Conservation (phyloP, 495 filamentous ascomycete species). For the Penicillium simplicissimum region DNA sequence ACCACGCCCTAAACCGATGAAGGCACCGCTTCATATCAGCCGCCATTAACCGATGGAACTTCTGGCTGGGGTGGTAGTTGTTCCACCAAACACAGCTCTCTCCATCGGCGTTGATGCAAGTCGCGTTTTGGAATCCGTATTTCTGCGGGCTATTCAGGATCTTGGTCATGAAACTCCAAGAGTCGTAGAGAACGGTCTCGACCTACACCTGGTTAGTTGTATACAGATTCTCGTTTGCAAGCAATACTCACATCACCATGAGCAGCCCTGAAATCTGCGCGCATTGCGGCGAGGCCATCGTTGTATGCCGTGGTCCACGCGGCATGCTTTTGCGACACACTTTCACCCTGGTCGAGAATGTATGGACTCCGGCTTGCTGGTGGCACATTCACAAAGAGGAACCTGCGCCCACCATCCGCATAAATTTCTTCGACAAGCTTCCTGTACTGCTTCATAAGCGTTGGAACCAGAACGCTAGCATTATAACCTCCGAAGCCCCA, state of each 20-base stretch:
- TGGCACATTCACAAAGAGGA: constrained; percentile 74
- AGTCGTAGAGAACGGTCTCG: constrained; percentile 35
- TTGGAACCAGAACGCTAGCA: constrained; percentile 44
- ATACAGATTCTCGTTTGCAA: neutral
- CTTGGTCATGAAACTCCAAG: constrained; percentile 45
- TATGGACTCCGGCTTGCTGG: constrained; percentile 66
- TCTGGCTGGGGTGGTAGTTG: constrained; percentile 39
- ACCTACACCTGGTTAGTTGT: constrained; percentile 17
- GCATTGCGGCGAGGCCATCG: constrained; percentile 27
- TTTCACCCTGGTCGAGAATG: constrained; percentile 35
- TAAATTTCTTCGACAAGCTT: constrained; percentile 59
- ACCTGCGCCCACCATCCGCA: constrained; percentile 66
- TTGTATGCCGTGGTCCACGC: constrained; percentile 39
- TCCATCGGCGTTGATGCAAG: constrained; percentile 38
- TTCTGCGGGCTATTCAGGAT: constrained; percentile 54
- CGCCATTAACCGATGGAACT: constrained; percentile 39
- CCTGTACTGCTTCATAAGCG: constrained; percentile 61
- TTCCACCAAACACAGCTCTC: constrained; percentile 43
- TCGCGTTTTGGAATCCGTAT: constrained; percentile 38
- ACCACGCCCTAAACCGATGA: constrained; percentile 35
- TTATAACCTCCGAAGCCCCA: constrained; percentile 57
- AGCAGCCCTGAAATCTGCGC: constrained; percentile 24
- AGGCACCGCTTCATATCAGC: constrained; percentile 41
- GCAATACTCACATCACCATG: constrained; percentile 29
- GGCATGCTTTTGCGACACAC: constrained; percentile 25